Conservation (phyloP, 1,284 basidiomycete species). For the Cryptococcus amylolentus region DNA sequence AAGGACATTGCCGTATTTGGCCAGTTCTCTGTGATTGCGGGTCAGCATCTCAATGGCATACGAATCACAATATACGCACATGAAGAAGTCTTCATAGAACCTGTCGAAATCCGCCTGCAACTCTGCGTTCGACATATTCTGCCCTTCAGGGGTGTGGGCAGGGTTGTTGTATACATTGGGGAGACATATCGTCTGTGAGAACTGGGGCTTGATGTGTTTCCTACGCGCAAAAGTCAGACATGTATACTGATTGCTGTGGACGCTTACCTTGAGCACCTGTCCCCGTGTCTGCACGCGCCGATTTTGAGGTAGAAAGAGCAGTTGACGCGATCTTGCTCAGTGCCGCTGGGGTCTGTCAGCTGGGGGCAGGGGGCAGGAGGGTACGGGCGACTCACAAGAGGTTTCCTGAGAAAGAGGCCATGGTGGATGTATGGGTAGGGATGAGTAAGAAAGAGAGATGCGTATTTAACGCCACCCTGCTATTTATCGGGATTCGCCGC, state of each 20-base stretch:
- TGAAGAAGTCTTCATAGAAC: slow-evolving; percentile 92
- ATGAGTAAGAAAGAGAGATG: neutral
- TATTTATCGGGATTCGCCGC: slow-evolving; percentile 21
- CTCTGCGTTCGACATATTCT: slow-evolving; percentile 61
- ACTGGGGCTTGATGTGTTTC: slow-evolving; percentile 96
- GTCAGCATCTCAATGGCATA: neutral
- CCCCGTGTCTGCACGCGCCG: slow-evolving; percentile 49
- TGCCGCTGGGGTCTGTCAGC: slow-evolving; percentile 33
- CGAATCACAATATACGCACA: slow-evolving; percentile 45
- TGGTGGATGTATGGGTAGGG: slow-evolving; percentile 9
- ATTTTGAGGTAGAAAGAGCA: slow-evolving; percentile 52
- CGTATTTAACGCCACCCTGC: slow-evolving; percentile 13
- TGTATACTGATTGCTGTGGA: neutral
- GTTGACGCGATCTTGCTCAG: slow-evolving; percentile 51
- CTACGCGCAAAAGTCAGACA: slow-evolving; percentile 52
- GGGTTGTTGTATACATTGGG: slow-evolving; percentile 99
- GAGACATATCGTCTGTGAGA: slow-evolving; percentile 93
- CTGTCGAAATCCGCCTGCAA: slow-evolving; percentile 94
- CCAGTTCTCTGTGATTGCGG: slow-evolving; percentile 59
- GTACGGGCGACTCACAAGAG: slow-evolving; percentile 42
- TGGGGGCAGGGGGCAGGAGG: neutral
- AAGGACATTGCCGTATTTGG: slow-evolving; percentile 90
- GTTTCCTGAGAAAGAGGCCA: slow-evolving; percentile 49
- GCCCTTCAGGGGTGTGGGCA: slow-evolving; percentile 77
- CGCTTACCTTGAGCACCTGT: slow-evolving; percentile 47